These are phyloP conservation scores for Colletotrichum karsti DNA, from an alignment of 2,329 filamentous ascomycete genomes.

Conservation along the genomic window DNA sequence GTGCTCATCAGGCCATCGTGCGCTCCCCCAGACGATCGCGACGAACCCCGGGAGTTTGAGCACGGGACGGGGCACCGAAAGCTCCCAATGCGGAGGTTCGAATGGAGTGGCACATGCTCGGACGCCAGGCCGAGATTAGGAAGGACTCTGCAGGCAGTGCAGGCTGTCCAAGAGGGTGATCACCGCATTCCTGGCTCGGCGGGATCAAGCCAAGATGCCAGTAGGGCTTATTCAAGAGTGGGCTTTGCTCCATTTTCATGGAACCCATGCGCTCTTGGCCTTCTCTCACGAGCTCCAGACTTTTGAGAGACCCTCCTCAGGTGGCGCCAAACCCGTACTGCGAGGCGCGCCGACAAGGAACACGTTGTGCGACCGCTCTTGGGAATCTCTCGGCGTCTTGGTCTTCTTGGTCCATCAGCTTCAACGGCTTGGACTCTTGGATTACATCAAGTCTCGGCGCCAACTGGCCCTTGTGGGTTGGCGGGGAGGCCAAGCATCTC, in stretches of 20 bases:
- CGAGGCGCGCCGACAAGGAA: constrained; percentile 2
- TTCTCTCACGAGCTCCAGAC: constrained; percentile 17
- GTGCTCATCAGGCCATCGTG: constrained; percentile 12
- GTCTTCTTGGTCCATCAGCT: constrained; percentile 16
- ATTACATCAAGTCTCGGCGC: constrained; percentile 26
- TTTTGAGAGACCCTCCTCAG: constrained; percentile 5
- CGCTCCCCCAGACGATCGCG: constrained; percentile 3
- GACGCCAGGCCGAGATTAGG: constrained; percentile 18
- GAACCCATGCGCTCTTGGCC: constrained; percentile 21
- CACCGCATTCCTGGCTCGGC: constrained; percentile 15
- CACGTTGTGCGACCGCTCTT: constrained; percentile 1
- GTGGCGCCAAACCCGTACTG: background rate
- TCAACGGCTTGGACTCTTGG: constrained; percentile 14
- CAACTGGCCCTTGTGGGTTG: background rate
- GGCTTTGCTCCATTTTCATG: constrained; percentile 18
- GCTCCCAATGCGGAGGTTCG: constrained; percentile 20
- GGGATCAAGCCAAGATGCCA: constrained; percentile 22
- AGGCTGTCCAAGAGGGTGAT: constrained; percentile 11
- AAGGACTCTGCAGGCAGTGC: constrained; percentile 23
- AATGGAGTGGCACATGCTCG: constrained; percentile 22
- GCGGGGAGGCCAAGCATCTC: constrained; percentile 14
- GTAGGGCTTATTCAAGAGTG: constrained; percentile 13
- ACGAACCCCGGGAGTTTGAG: constrained; percentile 7
- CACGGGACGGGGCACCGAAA: constrained; percentile 5
- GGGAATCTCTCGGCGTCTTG: constrained; percentile 23